Evolutionary conservation across 2,329 filamentous ascomycete species (phyloP).

Genomic region (Tolypocladium capitatum): DNA sequence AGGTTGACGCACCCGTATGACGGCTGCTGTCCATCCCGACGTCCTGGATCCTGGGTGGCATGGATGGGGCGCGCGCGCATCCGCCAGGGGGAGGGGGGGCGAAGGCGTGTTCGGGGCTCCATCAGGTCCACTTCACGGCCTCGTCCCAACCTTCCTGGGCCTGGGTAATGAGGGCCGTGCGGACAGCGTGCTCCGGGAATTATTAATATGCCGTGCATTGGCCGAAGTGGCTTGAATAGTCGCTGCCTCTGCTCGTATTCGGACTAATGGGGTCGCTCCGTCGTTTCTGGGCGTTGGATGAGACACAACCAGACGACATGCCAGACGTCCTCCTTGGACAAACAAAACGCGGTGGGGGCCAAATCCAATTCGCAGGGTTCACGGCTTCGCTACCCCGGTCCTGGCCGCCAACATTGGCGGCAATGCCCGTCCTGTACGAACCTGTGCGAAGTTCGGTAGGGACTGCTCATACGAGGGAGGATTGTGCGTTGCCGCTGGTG

Average conservation of each 20-base stretch:
- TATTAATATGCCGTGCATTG: neutral
- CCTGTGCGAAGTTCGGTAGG: no score
- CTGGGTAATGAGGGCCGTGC: no score
- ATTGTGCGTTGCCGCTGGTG: neutral
- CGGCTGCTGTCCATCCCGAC: neutral
- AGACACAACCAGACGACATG: no score
- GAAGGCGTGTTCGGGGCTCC: neutral
- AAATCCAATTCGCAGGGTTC: neutral
- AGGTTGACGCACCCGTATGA: neutral
- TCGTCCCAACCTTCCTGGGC: no score
- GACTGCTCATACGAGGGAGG: no score
- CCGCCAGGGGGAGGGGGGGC: neutral
- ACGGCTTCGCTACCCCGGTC: neutral
- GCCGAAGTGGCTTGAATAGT: neutral
- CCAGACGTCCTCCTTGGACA: no score
- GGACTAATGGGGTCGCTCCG: neutral
- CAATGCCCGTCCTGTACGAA: neutral
- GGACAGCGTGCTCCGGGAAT: no score
- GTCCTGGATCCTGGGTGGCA: neutral
- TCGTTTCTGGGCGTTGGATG: neutral
- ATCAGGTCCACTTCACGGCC: neutral
- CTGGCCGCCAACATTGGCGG: neutral
- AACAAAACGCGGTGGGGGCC: neutral
- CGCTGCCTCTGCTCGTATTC: neutral
- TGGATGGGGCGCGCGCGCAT: neutral